phyloP scores from a whole-genome alignment of 2,329 filamentous ascomycete genomes.

The Leptographium procerum region DNA sequence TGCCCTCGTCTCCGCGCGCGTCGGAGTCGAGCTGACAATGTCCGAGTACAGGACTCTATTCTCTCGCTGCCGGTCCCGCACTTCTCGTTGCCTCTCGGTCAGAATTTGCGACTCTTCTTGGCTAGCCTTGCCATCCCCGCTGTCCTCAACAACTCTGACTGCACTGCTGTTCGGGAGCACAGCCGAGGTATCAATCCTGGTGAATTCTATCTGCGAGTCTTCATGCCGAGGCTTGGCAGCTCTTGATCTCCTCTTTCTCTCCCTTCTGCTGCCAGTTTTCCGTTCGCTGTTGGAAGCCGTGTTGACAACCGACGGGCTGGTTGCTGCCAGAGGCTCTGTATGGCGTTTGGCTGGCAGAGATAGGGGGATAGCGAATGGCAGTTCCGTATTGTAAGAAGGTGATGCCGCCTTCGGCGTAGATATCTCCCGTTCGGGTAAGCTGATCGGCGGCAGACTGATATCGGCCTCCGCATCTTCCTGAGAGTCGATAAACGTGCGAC shows the following conservation, averaged over 20 bases:
- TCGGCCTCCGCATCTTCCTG: conserved; percentile 31
- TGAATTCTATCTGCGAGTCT: conserved; percentile 72
- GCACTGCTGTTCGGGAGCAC: conserved; percentile 20
- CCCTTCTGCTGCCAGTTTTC: conserved; percentile 2
- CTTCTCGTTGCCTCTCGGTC: conserved; percentile 70
- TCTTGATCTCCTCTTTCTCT: conserved; percentile 14
- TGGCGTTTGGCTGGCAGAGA: conserved; percentile 18
- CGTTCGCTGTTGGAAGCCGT: not conserved
- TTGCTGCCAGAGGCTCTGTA: conserved; percentile 1
- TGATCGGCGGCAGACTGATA: conserved; percentile 17
- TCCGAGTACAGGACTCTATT: conserved; percentile 57
- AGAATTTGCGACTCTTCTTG: conserved; percentile 55
- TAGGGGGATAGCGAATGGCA: conserved; percentile 21
- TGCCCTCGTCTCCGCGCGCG: conserved; percentile 1
- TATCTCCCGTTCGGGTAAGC: conserved; percentile 10
- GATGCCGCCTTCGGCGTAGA: conserved; percentile 14
- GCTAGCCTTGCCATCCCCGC: not conserved
- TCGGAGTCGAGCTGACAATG: conserved; percentile 44
- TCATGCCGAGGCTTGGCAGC: conserved; percentile 56
- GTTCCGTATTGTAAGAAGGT: conserved; percentile 7
- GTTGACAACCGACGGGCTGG: conserved; percentile 7
- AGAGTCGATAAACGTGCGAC: conserved; percentile 33
- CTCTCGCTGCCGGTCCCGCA: conserved; percentile 60
- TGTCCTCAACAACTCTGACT: not conserved
- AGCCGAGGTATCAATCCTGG: conserved; percentile 51